Evolutionary conservation across 1,139 yeast genomes (phyloP).

Genomic region (Hyphopichia buzzinii): DNA sequence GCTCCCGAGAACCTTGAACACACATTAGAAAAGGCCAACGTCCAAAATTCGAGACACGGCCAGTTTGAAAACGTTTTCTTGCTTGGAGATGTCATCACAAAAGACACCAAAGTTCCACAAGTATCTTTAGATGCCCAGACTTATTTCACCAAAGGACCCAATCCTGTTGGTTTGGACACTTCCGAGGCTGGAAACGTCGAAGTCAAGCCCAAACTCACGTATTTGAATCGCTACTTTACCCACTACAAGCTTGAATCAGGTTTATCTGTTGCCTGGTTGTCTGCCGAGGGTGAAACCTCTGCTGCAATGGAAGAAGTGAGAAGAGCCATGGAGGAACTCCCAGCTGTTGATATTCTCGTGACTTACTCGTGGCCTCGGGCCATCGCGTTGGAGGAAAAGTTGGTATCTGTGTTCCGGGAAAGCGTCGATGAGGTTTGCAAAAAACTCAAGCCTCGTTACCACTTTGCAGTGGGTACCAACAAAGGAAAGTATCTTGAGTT

Average conservation of each 20-base stretch:
- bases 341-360: constrained; percentile 51
- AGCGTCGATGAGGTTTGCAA: constrained; percentile 48
- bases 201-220: constrained; percentile 19
- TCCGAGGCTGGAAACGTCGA: constrained; percentile 10
- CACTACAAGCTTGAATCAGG: constrained; percentile 43
- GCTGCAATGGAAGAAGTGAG: constrained; percentile 14
- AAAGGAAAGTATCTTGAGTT: constrained; percentile 53
- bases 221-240: constrained; percentile 24
- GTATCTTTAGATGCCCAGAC: constrained; percentile 24
- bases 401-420: constrained; percentile 35
- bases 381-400: constrained; percentile 36
- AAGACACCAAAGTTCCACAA: constrained; percentile 14
- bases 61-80: constrained; percentile 60
- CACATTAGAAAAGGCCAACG: constrained; percentile 47
- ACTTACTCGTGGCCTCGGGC: constrained; percentile 61
- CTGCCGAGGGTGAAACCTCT: constrained; percentile 24
- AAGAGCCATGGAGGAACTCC: constrained; percentile 8
- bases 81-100: constrained; percentile 45
- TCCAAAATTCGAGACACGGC: constrained; percentile 55
- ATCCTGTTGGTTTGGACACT: constrained; percentile 10
- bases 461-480: constrained; percentile 55
- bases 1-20: constrained; percentile 34
- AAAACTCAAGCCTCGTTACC: constrained; percentile 56
- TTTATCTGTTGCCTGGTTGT: constrained; percentile 44
- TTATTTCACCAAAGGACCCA: constrained; percentile 26